phyloP scores from a whole-genome alignment of 768 basidiomycete genomes.

The Paxillus rubicundulus region DNA sequence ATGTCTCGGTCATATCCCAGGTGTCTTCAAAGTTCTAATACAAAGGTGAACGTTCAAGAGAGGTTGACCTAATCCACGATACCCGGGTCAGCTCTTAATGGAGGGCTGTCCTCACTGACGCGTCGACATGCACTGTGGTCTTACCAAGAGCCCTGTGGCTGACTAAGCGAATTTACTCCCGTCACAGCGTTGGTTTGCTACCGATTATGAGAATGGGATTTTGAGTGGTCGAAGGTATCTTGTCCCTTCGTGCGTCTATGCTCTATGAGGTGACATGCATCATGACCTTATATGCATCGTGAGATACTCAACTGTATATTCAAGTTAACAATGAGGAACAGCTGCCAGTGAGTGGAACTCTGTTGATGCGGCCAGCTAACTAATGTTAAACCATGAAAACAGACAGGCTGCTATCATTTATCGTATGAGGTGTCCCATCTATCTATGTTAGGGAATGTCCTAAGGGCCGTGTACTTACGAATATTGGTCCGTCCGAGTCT shows the following conservation, averaged over 20 bases:
- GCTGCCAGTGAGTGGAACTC: too few species aligned
- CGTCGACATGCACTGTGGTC: too few species aligned
- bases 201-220: too few species aligned
- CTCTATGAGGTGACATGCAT: too few species aligned
- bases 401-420: background rate
- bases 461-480: background rate
- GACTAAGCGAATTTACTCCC: background rate
- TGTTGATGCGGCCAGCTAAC: background rate
- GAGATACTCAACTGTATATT: too few species aligned
- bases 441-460: background rate
- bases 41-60: background rate
- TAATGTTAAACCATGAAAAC: too few species aligned
- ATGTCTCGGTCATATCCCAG: conserved; percentile 49
- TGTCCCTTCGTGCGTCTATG: too few species aligned
- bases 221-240: too few species aligned
- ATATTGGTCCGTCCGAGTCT: background rate
- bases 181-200: too few species aligned
- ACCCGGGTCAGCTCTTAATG: background rate
- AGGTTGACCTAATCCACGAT: background rate
- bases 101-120: too few species aligned
- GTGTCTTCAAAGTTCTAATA: background rate
- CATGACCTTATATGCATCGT: too few species aligned
- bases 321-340: too few species aligned
- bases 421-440: background rate
- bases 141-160: background rate